Conservation (phyloP, 2,329 filamentous ascomycete genomes). For the Rosellinia necatrix region DNA sequence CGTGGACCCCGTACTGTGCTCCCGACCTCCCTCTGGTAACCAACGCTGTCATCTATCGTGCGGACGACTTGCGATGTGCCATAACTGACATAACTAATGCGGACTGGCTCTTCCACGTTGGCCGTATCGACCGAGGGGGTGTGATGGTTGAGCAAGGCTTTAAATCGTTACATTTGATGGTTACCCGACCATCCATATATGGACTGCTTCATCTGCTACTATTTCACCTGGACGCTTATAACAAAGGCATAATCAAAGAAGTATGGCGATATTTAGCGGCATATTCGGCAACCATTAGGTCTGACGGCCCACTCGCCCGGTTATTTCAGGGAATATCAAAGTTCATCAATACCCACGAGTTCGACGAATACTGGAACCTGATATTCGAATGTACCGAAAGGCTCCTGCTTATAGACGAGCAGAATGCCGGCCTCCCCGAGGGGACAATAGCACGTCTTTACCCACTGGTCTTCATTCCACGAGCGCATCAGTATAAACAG, state of each 20-base stretch:
- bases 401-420: constrained; percentile 35
- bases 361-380: constrained; percentile 39
- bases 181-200: constrained; percentile 37
- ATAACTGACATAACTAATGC: constrained; percentile 40
- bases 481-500: constrained; percentile 34
- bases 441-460: constrained; percentile 37
- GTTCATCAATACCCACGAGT: constrained; percentile 37
- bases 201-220: constrained; percentile 36
- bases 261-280: constrained; percentile 39
- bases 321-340: constrained; percentile 38
- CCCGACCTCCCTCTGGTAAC: constrained; percentile 37
- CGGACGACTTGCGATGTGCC: constrained; percentile 36
- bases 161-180: constrained; percentile 35
- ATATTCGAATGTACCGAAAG: constrained; percentile 39
- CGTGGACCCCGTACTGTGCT: constrained; percentile 38
- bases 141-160: constrained; percentile 39
- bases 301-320: constrained; percentile 35
- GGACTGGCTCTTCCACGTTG: constrained; percentile 38
- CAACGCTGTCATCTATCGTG: constrained; percentile 35
- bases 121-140: constrained; percentile 35
- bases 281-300: constrained; percentile 32
- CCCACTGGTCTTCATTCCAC: constrained; percentile 37
- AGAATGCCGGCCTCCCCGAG: constrained; percentile 33
- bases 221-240: constrained; percentile 37
- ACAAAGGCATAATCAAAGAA: constrained; percentile 37